Conservation (phyloP, 2,329 filamentous ascomycete genomes). For the Lachnellula occidentalis region DNA sequence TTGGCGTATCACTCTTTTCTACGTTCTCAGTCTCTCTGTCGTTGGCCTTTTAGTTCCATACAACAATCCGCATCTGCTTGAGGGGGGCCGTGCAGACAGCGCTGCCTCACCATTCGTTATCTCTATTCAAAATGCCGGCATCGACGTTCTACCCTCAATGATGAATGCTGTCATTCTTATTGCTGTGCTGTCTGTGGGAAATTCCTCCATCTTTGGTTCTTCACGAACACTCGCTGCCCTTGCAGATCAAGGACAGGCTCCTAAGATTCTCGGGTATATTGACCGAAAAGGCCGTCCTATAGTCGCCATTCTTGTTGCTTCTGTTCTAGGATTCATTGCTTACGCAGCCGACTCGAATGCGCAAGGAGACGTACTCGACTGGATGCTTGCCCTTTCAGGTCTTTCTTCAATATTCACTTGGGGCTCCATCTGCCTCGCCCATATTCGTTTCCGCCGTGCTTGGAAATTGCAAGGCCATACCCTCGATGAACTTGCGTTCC, state of each 20-base stretch:
- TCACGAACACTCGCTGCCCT: conserved; percentile 85
- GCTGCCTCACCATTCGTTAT: conserved; percentile 89
- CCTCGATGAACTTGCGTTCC: conserved; percentile 76
- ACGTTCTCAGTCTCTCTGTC: conserved; percentile 74
- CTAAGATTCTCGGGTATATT: conserved; percentile 70
- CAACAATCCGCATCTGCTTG: conserved; percentile 57
- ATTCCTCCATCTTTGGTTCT: conserved; percentile 86
- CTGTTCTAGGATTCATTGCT: conserved; percentile 64
- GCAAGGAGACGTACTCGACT: conserved; percentile 61
- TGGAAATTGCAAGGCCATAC: conserved; percentile 65
- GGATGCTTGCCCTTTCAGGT: conserved; percentile 72
- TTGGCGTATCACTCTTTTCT: conserved; percentile 90
- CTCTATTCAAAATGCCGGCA: conserved; percentile 79
- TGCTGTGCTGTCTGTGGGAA: conserved; percentile 84
- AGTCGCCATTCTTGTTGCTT: conserved; percentile 63
- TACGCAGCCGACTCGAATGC: conserved; percentile 63
- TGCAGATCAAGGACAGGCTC: conserved; percentile 81
- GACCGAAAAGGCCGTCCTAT: conserved; percentile 78
- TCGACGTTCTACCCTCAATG: conserved; percentile 73
- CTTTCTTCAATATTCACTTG: conserved; percentile 74
- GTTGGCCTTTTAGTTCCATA: conserved; percentile 80
- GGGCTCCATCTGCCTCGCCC: conserved; percentile 80
- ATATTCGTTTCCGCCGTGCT: conserved; percentile 85
- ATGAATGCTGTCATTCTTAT: conserved; percentile 96
- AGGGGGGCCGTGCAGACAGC: conserved; percentile 54